Conservation (phyloP, 352 stramenopile species). For the Thalassiosira exigua region DNA sequence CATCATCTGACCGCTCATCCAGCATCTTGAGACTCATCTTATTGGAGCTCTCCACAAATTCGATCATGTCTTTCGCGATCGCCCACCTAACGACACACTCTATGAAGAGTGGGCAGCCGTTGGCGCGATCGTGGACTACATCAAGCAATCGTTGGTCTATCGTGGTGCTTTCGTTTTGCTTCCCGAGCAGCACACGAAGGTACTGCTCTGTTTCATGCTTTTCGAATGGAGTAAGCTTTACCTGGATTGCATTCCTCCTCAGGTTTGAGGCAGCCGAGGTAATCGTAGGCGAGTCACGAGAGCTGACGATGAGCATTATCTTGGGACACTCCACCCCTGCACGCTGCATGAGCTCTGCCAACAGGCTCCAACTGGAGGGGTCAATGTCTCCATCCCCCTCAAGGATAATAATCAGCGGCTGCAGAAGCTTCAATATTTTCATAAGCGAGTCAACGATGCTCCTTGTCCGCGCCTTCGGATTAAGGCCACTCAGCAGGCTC, state of each 20-base stretch:
- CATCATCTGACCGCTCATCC: conserved; percentile 60
- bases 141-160: conserved; percentile 56
- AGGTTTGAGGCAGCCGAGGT: conserved; percentile 56
- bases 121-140: conserved; percentile 63
- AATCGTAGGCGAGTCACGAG: conserved; percentile 60
- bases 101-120: conserved; percentile 66
- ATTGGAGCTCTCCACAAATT: conserved; percentile 58
- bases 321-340: conserved; percentile 49
- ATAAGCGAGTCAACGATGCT: conserved; percentile 67
- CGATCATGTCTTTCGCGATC: conserved; percentile 67
- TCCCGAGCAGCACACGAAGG: conserved; percentile 46
- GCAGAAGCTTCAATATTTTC: conserved; percentile 61
- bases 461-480: conserved; percentile 57
- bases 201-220: conserved; percentile 65
- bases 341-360: conserved; percentile 62
- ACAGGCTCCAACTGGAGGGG: conserved; percentile 62
- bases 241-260: conserved; percentile 51
- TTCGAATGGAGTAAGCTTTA: conserved; percentile 62
- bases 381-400: conserved; percentile 67
- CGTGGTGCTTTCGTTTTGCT: conserved; percentile 41
- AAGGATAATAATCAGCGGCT: conserved; percentile 60
- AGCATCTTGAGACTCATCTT: conserved; percentile 61
- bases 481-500: conserved; percentile 61
- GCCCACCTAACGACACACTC: conserved; percentile 67
- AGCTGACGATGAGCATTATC: conserved; percentile 62